phyloP scores from a whole-genome alignment of 768 basidiomycete genomes.

The Phlegmacium glaucopus region DNA sequence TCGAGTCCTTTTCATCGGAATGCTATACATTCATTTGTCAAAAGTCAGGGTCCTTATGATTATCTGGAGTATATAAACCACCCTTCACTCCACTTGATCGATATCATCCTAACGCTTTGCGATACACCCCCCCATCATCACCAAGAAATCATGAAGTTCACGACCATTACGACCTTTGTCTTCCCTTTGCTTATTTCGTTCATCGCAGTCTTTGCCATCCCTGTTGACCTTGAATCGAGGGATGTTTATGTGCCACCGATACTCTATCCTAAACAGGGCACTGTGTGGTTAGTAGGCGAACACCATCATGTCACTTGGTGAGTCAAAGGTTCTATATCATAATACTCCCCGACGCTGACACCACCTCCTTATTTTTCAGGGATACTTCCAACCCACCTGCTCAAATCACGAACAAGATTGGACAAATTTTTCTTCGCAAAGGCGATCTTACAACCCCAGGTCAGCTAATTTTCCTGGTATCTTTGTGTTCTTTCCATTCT shows the following conservation, averaged over 20 bases:
- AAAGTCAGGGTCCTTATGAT: too few relatives aligned
- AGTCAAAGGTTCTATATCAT: neutral
- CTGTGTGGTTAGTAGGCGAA: constrained; percentile 37
- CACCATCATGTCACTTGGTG: constrained; percentile 43
- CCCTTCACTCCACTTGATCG: too few relatives aligned
- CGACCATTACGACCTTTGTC: constrained; percentile 4
- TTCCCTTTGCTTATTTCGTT: constrained; percentile 5
- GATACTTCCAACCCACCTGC: constrained; percentile 36
- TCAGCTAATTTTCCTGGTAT: constrained; percentile 11
- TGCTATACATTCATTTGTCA: too few relatives aligned
- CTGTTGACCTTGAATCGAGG: constrained; percentile 23
- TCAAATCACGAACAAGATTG: constrained; percentile 46
- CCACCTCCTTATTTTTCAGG: constrained; percentile 22
- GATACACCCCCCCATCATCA: neutral
- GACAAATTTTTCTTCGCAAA: constrained; percentile 40
- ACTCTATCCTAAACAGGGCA: constrained; percentile 28
- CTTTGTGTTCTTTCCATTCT: neutral
- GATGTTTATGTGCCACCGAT: constrained; percentile 47
- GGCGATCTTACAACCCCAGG: constrained; percentile 26
- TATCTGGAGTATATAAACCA: too few relatives aligned
- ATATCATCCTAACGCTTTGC: neutral
- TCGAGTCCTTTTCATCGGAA: too few relatives aligned
- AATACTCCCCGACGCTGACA: neutral
- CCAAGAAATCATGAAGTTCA: constrained; percentile 14
- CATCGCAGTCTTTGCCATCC: constrained; percentile 1